phyloP scores from a whole-genome alignment of 1,139 yeast species.

The Candida albicans region DNA sequence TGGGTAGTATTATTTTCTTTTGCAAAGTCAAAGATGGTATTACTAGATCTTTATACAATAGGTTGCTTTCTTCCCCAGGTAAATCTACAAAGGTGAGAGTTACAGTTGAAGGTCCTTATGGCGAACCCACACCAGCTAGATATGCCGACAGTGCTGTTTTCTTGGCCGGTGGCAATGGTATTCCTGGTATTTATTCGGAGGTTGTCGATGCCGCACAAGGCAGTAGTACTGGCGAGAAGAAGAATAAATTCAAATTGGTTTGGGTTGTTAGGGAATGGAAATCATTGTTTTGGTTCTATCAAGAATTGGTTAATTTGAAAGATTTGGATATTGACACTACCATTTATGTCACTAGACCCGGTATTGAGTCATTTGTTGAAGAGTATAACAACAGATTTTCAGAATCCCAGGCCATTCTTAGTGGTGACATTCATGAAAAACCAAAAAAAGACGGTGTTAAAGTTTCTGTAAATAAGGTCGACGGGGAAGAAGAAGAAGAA shows the following conservation, averaged over 20 bases:
- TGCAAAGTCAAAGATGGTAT: constrained; percentile 41
- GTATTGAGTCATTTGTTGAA: background rate
- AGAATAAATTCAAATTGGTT: constrained; percentile 23
- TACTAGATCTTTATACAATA: constrained; percentile 31
- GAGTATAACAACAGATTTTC: background rate
- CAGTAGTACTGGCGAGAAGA: constrained; percentile 20
- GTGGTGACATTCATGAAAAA: background rate
- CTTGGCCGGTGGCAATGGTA: constrained; percentile 46
- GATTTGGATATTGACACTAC: constrained; percentile 27
- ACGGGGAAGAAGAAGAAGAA: background rate
- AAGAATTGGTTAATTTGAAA: constrained; percentile 29
- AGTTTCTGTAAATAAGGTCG: background rate
- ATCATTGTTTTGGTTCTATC: constrained; percentile 35
- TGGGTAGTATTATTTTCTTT: constrained; percentile 26
- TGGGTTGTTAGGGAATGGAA: constrained; percentile 40
- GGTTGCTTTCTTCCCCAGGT: constrained; percentile 29
- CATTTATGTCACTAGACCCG: constrained; percentile 35
- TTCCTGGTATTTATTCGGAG: constrained; percentile 46
- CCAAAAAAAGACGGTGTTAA: background rate
- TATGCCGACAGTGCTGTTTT: constrained; percentile 33
- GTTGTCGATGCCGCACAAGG: constrained; percentile 26
- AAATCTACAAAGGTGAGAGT: constrained; percentile 33
- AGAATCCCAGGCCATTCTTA: background rate
- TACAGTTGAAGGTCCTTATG: constrained; percentile 46
- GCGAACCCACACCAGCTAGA: constrained; percentile 32